These are phyloP conservation scores for Boletus insuetus DNA, from an alignment of 768 basidiomycete genomes.

Conservation along the genomic window DNA sequence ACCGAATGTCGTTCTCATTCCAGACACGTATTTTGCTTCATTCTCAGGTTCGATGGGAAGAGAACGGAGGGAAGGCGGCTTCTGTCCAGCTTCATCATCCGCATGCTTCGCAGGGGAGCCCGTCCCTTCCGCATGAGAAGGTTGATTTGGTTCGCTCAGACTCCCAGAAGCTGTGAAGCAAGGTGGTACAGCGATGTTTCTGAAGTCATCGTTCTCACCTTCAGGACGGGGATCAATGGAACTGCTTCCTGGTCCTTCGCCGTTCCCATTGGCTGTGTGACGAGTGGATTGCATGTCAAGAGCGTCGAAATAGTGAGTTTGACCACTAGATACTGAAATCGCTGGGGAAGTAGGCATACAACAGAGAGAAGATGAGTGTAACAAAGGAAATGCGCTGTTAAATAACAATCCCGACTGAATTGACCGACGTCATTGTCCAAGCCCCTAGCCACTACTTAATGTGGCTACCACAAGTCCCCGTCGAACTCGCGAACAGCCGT, in stretches of 20 bases:
- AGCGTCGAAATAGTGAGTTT: constrained; percentile 46
- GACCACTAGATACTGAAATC: constrained; percentile 31
- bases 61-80: constrained; percentile 21
- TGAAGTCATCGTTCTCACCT: constrained; percentile 1
- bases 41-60: constrained; percentile 18
- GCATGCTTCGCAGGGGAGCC: not conserved
- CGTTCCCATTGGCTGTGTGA: not conserved
- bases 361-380: not conserved
- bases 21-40: not conserved
- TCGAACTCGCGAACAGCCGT: constrained; percentile 25
- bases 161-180: not conserved
- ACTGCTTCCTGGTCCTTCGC: not conserved
- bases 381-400: constrained; percentile 9
- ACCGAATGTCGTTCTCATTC: not conserved
- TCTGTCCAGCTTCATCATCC: not conserved
- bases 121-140: not conserved
- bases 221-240: not conserved
- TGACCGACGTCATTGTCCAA: constrained; percentile 19
- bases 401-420: constrained; percentile 19
- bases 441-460: constrained; percentile 7
- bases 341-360: constrained; percentile 15
- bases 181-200: not conserved
- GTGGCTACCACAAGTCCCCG: constrained; percentile 20
- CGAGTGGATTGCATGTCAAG: constrained; percentile 30
- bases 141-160: not conserved